These are phyloP conservation scores for Fusarium secorum DNA, from an alignment of 2,329 filamentous ascomycete species.

Conservation along the genomic window DNA sequence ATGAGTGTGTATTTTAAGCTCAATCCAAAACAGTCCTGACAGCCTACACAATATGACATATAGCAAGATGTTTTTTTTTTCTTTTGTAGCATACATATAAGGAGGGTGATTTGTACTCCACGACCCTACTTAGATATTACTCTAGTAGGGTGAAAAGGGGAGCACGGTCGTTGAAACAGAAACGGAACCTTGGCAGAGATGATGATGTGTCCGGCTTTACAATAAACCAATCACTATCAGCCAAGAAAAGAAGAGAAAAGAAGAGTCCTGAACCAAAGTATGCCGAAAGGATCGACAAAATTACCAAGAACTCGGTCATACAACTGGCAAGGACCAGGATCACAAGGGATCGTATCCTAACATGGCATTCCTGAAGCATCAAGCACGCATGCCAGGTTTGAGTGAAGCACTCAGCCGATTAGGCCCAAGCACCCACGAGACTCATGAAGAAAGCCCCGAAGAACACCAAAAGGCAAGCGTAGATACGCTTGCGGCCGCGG, in stretches of 20 bases:
- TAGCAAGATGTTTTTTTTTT: background rate
- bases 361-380: background rate
- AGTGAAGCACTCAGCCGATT: conserved; percentile 18
- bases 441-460: conserved; percentile 69
- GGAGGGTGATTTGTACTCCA: background rate
- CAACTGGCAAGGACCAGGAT: background rate
- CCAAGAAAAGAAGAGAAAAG: background rate
- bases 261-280: background rate
- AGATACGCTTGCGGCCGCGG: conserved; percentile 60
- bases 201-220: background rate
- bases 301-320: background rate
- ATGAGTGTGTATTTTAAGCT: background rate
- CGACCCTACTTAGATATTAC: background rate
- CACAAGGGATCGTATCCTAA: background rate
- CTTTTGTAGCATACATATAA: background rate
- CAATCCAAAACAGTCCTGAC: background rate
- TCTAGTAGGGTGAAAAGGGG: background rate
- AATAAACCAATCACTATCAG: background rate
- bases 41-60: background rate
- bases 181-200: background rate
- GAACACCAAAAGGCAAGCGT: conserved; percentile 65
- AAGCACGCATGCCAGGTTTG: background rate
- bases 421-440: conserved; percentile 70
- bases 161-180: background rate
- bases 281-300: background rate